Conservation (phyloP, 805 yeast species). For the Zygosaccharomyces lentus region DNA sequence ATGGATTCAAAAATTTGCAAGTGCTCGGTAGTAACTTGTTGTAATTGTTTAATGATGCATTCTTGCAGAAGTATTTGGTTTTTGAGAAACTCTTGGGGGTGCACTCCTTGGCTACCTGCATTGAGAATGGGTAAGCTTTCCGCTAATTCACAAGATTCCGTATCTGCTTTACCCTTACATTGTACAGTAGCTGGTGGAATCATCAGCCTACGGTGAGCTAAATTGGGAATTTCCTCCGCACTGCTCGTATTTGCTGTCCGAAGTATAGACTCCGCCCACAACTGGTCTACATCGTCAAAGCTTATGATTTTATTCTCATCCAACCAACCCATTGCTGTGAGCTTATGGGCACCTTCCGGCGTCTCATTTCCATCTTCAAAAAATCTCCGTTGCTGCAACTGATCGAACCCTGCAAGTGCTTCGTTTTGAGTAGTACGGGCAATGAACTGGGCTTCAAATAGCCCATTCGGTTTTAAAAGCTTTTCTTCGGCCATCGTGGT, state of each 20-base stretch:
- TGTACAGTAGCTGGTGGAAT: not conserved
- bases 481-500: not conserved
- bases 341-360: not conserved
- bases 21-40: constrained; percentile 8
- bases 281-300: constrained; percentile 14
- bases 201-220: not conserved
- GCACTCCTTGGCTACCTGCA: not conserved
- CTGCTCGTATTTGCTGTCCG: not conserved
- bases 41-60: constrained; percentile 12
- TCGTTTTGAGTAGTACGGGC: not conserved
- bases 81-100: constrained; percentile 11
- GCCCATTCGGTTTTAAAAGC: not conserved
- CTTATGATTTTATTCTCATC: not conserved
- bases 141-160: not conserved
- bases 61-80: constrained; percentile 11
- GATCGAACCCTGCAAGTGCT: not conserved
- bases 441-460: not conserved
- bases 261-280: constrained; percentile 10
- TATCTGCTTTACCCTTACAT: not conserved
- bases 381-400: not conserved
- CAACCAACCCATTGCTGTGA: not conserved
- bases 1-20: not conserved
- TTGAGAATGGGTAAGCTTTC: not conserved
- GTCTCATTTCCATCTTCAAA: not conserved
- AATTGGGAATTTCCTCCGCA: not conserved